Evolutionary conservation across 2,329 filamentous ascomycete genomes (phyloP).

Genomic region (Pyrenophora graminea): DNA sequence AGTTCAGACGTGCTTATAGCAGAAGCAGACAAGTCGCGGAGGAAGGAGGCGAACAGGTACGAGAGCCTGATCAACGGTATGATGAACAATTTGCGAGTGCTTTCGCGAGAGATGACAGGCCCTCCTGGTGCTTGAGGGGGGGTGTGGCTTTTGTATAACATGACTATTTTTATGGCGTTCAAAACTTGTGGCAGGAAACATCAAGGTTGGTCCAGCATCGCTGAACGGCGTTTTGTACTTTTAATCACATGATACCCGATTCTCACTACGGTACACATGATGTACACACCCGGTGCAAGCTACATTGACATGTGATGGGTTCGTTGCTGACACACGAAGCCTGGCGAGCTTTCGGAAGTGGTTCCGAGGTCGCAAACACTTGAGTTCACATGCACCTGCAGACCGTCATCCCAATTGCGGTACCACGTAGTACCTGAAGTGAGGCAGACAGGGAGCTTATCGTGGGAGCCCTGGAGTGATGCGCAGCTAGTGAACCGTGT

Average conservation of each 20-base stretch:
- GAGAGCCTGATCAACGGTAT: conserved; percentile 72
- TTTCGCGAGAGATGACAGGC: conserved; percentile 44
- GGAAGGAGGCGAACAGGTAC: conserved; percentile 54
- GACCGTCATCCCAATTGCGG: background rate
- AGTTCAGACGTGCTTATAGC: conserved; percentile 66
- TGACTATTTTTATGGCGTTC: conserved; percentile 5
- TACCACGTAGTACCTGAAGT: background rate
- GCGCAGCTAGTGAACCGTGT: conserved; percentile 21
- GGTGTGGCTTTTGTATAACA: conserved; percentile 15
- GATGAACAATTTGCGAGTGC: conserved; percentile 64
- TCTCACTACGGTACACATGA: conserved; percentile 9
- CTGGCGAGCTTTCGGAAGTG: background rate
- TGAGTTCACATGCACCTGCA: background rate
- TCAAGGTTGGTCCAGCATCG: conserved; percentile 13
- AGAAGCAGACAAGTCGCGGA: conserved; percentile 64
- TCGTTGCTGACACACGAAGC: background rate
- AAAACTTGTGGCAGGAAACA: background rate
- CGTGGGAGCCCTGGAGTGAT: conserved; percentile 7
- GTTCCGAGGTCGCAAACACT: background rate
- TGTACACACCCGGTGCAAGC: background rate
- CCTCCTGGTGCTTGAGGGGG: conserved; percentile 2
- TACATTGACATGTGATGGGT: conserved; percentile 5
- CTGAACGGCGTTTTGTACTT: conserved; percentile 28
- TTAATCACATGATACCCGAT: conserved; percentile 41
- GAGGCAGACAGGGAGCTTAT: conserved; percentile 13